phyloP scores from a whole-genome alignment of 192 early-diverging fungal genomes.

The Coemansia sp. region DNA sequence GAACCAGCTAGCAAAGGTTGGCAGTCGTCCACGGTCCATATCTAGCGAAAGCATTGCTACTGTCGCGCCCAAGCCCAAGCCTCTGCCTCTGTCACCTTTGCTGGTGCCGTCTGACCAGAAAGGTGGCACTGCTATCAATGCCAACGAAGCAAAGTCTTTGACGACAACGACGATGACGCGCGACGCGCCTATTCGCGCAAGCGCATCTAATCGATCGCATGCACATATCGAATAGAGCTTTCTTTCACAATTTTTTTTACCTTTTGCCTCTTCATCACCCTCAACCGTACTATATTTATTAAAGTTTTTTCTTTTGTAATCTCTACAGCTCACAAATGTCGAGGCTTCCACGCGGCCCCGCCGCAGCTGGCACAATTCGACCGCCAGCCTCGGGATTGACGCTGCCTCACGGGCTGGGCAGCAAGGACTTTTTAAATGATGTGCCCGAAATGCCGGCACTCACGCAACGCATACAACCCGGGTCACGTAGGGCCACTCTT shows the following conservation, averaged over 20 bases:
- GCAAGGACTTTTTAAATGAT: constrained; percentile 24
- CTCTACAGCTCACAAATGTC: constrained; percentile 27
- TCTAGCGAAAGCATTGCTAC: neutral
- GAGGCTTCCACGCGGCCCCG: constrained; percentile 37
- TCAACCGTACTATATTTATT: neutral
- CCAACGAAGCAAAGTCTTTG: neutral
- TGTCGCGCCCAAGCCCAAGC: neutral
- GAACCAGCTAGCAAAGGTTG: constrained; percentile 36
- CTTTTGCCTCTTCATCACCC: neutral
- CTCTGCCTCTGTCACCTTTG: neutral
- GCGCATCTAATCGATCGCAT: neutral
- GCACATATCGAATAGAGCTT: neutral
- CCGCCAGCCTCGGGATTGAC: constrained; percentile 40
- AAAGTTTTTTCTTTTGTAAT: neutral
- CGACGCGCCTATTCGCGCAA: neutral
- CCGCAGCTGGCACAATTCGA: constrained; percentile 27
- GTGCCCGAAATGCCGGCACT: constrained; percentile 28
- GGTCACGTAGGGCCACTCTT: constrained; percentile 35
- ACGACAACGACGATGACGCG: neutral
- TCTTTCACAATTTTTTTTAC: neutral
- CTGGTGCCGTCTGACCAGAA: neutral
- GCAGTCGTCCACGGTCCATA: constrained; percentile 16
- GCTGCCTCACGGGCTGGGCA: constrained; percentile 24
- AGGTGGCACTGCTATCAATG: neutral
- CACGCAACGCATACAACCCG: constrained; percentile 29